Conservation (phyloP, 1,284 basidiomycete genomes). For the Ceratorhiza oryzae-sativae region DNA sequence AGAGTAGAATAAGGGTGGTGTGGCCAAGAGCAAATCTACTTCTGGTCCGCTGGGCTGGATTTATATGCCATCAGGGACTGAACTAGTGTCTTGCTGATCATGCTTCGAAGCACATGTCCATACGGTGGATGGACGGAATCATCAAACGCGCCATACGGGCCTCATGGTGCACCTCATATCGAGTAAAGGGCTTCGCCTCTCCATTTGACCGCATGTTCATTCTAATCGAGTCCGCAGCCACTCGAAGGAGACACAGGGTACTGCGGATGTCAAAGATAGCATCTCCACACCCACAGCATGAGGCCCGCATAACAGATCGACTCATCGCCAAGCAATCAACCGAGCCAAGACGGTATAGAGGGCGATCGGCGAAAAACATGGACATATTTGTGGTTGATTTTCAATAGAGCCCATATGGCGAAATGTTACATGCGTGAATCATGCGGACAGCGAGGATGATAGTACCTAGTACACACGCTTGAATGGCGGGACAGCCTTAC, state of each 20-base stretch:
- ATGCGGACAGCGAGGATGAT: neutral
- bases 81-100: neutral
- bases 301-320: neutral
- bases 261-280: conserved; percentile 21
- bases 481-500: conserved; percentile 88
- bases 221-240: conserved; percentile 24
- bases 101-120: conserved; percentile 13
- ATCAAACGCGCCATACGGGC: neutral
- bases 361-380: neutral
- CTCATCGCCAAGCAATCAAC: neutral
- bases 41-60: neutral
- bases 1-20: neutral
- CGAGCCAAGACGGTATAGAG: neutral
- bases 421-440: neutral
- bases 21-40: neutral
- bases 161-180: conserved; percentile 21
- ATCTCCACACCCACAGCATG: conserved; percentile 9
- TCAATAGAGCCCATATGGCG: conserved; percentile 8
- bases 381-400: conserved; percentile 10
- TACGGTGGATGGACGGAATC: neutral
- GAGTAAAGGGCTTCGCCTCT: neutral
- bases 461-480: conserved; percentile 75
- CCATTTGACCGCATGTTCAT: conserved; percentile 23
- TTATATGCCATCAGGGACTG: neutral
- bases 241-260: conserved; percentile 14